Evolutionary conservation across 345 rosid species (phyloP), one percentile per base, ranked within the genome.

Genomic region (Moricandia moricandioides): DNA sequence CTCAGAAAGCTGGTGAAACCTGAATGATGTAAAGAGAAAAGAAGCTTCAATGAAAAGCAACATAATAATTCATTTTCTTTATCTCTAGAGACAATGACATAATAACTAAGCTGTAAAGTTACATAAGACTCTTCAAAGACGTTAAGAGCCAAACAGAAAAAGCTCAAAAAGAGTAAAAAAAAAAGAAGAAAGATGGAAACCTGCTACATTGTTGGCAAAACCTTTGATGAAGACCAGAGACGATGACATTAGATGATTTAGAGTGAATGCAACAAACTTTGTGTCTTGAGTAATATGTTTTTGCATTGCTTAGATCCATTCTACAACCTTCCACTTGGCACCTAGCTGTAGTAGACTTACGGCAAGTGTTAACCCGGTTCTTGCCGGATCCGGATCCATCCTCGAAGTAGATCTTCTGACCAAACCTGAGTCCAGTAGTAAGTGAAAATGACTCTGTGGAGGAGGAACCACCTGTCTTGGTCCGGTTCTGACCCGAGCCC

Each of bases 141-240:
- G 14, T 65, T 71, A 70, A 71, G 76, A 77, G 76, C 55, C 76
- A 47, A 47, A 13, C 14, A 6, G 12, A 5, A 37, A 75, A 31
- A 2, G 16, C 45, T 65, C 57, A 39, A 72, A 72, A 72, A 8
- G 17, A 65, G 62, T 55, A n/a, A 10, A 17, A 29, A 24, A 30
- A 34, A 45, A n/a, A 8, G 8, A 9, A 7, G 40, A 39, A 11
- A 10, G 47, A 11, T 39, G n/a, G 6, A 39, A 39, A 94, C 99
- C 97, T 90, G 88, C 99, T 95, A 64, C 99, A 95, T 86, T 95
- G 99, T 55, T 95, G 98, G 78, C 98, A 93, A 76, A 93, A 93
- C 80, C 99, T 86, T 84, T 91, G 97, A 75, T 82, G 84, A 66
- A 92, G 81, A 64, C 97, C 97, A 70, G 85, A 84, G 80, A 94